Base-by-base conservation (phyloP, 164 flowering plant genomes). In the Vitis labrusca region DNA sequence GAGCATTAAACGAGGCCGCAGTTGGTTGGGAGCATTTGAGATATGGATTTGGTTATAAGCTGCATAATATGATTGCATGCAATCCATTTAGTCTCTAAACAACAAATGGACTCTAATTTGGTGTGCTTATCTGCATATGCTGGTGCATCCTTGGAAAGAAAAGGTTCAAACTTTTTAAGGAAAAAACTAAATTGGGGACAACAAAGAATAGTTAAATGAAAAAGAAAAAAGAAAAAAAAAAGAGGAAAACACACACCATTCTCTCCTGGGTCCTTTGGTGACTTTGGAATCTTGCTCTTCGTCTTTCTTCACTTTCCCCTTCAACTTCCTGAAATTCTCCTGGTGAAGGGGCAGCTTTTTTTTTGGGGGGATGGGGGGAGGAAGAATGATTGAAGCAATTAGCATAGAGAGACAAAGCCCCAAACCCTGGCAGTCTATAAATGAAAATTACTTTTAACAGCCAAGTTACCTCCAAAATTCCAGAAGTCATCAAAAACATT, bases 231-330 rank as follows among this genome's bases (percentile, higher is more conserved):
- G 10, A 48, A 12, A 62, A 0, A 62, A 16, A 57, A 7, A 14
- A 63, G 55, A 32, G 8, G 61, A 55, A 63, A 64, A 11, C 30
- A 70, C 91, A 68, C 67, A 94, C 98, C 76, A 85, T 77, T 27
- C 98, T 91, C 68, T 82, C 86, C 54, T 85, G 79, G 49, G 90
- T 84, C 68, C 85, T 80, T 61, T 72, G 85, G 30, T 85, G 82
- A 63, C 90, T 90, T 11, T 72, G 88, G 73, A 77, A 66, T 85
- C 96, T 80, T 55, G 92, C 92, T 79, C 54, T 85, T 65, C 93
- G 79, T 80, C 97, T 88, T 77, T 89, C 97, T 73, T 85, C 88
- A 77, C 73, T 82, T 82, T 91, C 98, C 56, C 97, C 98, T 14
- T 85, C 85, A 60, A 84, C 65, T 74, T 92, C 97, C 76, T 85